Conservation (phyloP, 2,329 filamentous ascomycete species). For the Fusarium lateritium region DNA sequence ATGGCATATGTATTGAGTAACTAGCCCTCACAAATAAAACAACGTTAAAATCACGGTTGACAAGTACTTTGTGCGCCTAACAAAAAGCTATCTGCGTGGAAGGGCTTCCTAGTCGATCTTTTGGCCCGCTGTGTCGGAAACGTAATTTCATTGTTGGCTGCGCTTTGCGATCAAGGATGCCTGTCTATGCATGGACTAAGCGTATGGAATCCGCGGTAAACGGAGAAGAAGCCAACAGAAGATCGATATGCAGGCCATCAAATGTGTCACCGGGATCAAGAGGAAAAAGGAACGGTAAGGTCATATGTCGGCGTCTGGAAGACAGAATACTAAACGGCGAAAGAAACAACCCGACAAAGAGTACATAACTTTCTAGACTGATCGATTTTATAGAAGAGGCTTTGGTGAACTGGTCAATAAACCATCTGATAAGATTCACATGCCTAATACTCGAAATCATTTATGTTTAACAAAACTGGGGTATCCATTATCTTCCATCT, state of each 20-base stretch:
- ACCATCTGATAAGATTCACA: background rate
- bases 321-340: background rate
- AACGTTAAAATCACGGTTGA: background rate
- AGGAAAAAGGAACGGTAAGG: background rate
- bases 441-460: slow-evolving; percentile 17
- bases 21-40: background rate
- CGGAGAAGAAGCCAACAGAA: background rate
- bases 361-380: background rate
- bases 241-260: background rate
- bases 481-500: slow-evolving; percentile 34
- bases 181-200: background rate
- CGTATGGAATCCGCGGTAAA: background rate
- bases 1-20: slow-evolving; percentile 5
- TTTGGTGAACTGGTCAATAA: background rate
- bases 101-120: too few species aligned
- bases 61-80: background rate
- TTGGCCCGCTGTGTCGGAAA: background rate
- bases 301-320: background rate
- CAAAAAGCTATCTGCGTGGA: too few species aligned
- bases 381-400: too few species aligned
- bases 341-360: background rate
- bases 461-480: slow-evolving; percentile 23
- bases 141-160: background rate
- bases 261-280: background rate
- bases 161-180: slow-evolving; percentile 8